phyloP scores from a whole-genome alignment of 139 green algal genomes.

The Chlorella vulgaris region DNA sequence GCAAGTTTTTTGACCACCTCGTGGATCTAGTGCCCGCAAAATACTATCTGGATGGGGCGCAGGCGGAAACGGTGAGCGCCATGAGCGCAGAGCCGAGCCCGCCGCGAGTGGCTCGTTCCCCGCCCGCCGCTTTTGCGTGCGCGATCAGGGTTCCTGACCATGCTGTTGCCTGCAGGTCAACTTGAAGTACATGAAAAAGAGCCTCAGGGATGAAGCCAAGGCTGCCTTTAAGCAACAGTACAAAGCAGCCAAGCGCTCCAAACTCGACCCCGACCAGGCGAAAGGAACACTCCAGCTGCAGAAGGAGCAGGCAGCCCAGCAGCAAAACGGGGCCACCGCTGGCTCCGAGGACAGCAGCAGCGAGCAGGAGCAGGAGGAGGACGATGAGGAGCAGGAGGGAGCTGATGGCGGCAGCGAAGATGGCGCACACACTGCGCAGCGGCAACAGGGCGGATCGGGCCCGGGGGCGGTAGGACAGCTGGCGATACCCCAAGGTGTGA shows the following conservation, averaged over 20 bases:
- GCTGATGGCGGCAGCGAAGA: background rate
- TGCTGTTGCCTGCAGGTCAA: constrained; percentile 25
- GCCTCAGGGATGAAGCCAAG: constrained; percentile 48
- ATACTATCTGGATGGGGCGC: constrained; percentile 55
- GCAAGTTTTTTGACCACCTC: constrained; percentile 73
- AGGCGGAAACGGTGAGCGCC: background rate
- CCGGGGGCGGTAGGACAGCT: constrained; percentile 7
- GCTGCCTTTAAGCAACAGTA: constrained; percentile 63
- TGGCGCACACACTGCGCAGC: background rate
- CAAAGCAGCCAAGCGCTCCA: constrained; percentile 63
- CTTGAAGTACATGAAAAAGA: constrained; percentile 59
- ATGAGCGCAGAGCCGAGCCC: background rate
- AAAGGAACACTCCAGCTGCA: constrained; percentile 62
- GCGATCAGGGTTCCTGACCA: no score
- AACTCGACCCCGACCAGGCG: constrained; percentile 67
- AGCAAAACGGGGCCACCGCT: background rate
- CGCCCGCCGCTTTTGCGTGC: no score
- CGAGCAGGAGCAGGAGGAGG: background rate
- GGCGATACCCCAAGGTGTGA: constrained; percentile 2
- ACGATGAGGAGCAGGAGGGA: background rate
- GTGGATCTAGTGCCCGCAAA: constrained; percentile 73
- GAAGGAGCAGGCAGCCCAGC: constrained; percentile 32
- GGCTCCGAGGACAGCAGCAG: background rate
- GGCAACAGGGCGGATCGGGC: background rate
- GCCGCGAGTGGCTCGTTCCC: no score